A percentile compares a stretch with the other conserved stretches of the same genome.
Conservation (phyloP, 768 basidiomycete species). For the Panellus pusillus region DNA sequence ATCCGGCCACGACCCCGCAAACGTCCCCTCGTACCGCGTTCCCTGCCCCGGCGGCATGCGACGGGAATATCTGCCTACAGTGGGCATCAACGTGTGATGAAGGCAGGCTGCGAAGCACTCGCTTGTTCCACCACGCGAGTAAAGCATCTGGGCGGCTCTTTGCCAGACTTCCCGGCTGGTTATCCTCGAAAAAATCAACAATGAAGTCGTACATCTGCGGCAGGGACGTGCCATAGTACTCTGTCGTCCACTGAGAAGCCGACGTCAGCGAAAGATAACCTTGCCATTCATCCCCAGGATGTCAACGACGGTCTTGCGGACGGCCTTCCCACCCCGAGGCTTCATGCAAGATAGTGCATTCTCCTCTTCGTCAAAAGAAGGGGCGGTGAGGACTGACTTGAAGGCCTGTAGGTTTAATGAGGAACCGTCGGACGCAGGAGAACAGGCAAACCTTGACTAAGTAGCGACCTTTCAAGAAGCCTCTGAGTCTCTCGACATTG, state of each 20-base stretch:
- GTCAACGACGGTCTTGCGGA: no score
- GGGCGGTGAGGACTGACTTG: constrained; percentile 1
- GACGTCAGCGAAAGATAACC: constrained; percentile 1
- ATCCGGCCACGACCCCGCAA: constrained; percentile 37
- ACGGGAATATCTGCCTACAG: no score
- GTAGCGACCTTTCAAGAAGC: constrained; percentile 6
- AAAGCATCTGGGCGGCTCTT: no score
- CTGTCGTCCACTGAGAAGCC: neutral
- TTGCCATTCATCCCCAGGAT: constrained; percentile 12
- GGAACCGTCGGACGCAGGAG: no score
- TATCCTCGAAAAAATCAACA: no score
- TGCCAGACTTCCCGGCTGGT: no score
- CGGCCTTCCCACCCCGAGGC: neutral
- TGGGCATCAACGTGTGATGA: no score
- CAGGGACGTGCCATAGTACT: neutral
- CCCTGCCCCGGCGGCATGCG: no score
- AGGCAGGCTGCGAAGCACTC: no score
- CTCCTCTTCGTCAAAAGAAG: constrained; percentile 10
- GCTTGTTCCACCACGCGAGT: no score
- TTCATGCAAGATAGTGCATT: constrained; percentile 4
- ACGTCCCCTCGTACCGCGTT: constrained; percentile 88
- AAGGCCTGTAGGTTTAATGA: no score
- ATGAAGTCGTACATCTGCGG: no score
- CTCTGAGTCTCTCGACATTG: neutral
- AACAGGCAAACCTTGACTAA: neutral